Conservation (phyloP, 129 eudicot species). For the Centella asiatica region DNA sequence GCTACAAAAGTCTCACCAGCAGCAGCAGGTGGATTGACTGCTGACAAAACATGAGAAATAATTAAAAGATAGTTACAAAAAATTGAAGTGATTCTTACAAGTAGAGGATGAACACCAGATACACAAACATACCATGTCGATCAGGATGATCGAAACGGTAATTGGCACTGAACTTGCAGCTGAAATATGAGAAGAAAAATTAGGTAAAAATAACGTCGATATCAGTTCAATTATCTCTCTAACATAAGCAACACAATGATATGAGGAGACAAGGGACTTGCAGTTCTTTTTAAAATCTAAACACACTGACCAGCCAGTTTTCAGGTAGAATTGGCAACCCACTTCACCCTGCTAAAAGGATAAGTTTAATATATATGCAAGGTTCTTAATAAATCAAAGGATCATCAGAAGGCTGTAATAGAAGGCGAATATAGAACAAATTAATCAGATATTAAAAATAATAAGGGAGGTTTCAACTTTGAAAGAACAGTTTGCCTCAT, state of each 20-base stretch:
- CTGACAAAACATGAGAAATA: slow-evolving; percentile 19
- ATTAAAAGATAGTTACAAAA: background rate
- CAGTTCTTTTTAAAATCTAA: background rate
- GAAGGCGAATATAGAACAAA: too few relatives aligned
- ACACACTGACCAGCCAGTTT: slow-evolving; percentile 74
- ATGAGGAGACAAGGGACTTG: too few relatives aligned
- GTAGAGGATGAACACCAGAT: background rate
- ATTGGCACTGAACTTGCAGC: slow-evolving; percentile 69
- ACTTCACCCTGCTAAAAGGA: slow-evolving; percentile 63
- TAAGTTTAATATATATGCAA: slow-evolving; percentile 3
- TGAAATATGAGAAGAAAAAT: slow-evolving; percentile 16
- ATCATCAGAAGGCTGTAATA: too few relatives aligned
- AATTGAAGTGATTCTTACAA: background rate
- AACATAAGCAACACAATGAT: background rate
- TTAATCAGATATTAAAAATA: too few relatives aligned
- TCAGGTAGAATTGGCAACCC: slow-evolving; percentile 85
- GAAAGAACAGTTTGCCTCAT: too few relatives aligned
- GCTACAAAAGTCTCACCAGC: slow-evolving; percentile 37
- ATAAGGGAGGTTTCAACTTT: too few relatives aligned
- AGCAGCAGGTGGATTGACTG: slow-evolving; percentile 36
- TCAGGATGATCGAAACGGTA: slow-evolving; percentile 96
- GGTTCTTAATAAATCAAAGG: background rate
- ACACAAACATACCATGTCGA: slow-evolving; percentile 40
- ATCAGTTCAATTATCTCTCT: background rate
- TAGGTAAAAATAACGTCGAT: too few relatives aligned